Percentiles rank a stretch among this genome's conserved stretches.
These are phyloP conservation scores for Sarcodon sp. DNA, from an alignment of 768 basidiomycete genomes.

Conservation along the genomic window DNA sequence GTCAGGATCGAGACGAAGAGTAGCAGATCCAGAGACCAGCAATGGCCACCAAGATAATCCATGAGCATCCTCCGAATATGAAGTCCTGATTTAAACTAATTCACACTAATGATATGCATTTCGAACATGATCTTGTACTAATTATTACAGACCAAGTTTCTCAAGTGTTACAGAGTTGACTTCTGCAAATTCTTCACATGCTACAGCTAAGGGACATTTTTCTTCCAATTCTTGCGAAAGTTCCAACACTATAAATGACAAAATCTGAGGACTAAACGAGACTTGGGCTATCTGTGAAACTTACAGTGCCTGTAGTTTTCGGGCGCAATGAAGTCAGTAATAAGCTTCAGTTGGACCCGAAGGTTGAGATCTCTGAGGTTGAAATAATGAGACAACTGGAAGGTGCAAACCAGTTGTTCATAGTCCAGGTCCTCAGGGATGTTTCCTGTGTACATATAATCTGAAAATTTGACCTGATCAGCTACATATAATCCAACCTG, in stretches of 20 bases:
- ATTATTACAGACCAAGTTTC: too few species aligned
- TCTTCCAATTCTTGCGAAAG: slow-evolving; percentile 9
- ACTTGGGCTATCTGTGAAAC: slow-evolving; percentile 2
- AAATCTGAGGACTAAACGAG: background rate
- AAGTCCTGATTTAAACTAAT: too few species aligned
- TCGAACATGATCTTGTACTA: too few species aligned
- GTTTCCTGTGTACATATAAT: slow-evolving; percentile 19
- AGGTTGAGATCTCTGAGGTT: slow-evolving; percentile 10
- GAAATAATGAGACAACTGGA: slow-evolving; percentile 9
- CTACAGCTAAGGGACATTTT: slow-evolving; percentile 8
- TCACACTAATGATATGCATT: too few species aligned
- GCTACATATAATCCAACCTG: background rate
- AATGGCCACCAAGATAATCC: too few species aligned
- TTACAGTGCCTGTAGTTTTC: slow-evolving; percentile 16
- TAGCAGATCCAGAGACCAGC: slow-evolving; percentile 33
- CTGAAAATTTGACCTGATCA: slow-evolving; percentile 8
- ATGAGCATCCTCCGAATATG: too few species aligned
- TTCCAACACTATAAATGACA: slow-evolving; percentile 10
- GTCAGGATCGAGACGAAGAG: slow-evolving; percentile 69
- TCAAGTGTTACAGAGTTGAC: too few species aligned
- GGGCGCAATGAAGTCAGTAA: slow-evolving; percentile 15
- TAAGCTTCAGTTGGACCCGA: slow-evolving; percentile 14
- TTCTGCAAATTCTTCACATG: slow-evolving; percentile 15
- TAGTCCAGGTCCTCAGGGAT: slow-evolving; percentile 5
- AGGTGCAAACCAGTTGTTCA: slow-evolving; percentile 13